Percentiles rank a stretch among this genome's conserved stretches.
Evolutionary conservation across 116 monocot species (phyloP).

Genomic region (Cymodocea nodosa): DNA sequence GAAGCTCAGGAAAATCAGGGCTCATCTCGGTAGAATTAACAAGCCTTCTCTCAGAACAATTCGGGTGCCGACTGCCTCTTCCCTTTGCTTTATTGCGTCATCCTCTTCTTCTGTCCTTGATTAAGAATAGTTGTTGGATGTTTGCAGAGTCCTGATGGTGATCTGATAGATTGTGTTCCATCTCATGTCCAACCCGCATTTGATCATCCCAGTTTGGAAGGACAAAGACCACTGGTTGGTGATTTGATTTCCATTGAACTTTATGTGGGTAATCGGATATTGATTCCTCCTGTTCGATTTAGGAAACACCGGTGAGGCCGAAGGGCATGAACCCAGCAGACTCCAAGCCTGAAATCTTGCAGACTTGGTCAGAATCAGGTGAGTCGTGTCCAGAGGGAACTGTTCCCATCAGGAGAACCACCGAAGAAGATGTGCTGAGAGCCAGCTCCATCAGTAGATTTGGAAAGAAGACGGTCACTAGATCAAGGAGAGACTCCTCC

Average conservation of each 20-base stretch:
- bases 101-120: background rate
- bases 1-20: conserved; percentile 33
- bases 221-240: conserved; percentile 48
- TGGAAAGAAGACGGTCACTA: conserved; percentile 32
- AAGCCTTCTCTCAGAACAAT: conserved; percentile 76
- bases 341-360: conserved; percentile 10
- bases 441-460: conserved; percentile 39
- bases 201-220: conserved; percentile 71
- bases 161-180: conserved; percentile 80
- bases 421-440: conserved; percentile 48
- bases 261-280: background rate
- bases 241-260: background rate
- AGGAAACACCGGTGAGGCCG: conserved; percentile 82
- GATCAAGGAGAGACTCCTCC: conserved; percentile 25
- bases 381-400: conserved; percentile 69
- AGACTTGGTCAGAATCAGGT: conserved; percentile 53
- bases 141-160: conserved; percentile 86
- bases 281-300: background rate
- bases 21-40: conserved; percentile 54
- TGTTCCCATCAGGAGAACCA: conserved; percentile 59
- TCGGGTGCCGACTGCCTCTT: conserved; percentile 20
- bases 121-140: background rate
- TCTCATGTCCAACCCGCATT: conserved; percentile 91
- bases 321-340: conserved; percentile 14
- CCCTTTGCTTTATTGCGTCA: background rate